phyloP scores from a whole-genome alignment of 169 alveolate species.

The Plasmodium falciparum region DNA sequence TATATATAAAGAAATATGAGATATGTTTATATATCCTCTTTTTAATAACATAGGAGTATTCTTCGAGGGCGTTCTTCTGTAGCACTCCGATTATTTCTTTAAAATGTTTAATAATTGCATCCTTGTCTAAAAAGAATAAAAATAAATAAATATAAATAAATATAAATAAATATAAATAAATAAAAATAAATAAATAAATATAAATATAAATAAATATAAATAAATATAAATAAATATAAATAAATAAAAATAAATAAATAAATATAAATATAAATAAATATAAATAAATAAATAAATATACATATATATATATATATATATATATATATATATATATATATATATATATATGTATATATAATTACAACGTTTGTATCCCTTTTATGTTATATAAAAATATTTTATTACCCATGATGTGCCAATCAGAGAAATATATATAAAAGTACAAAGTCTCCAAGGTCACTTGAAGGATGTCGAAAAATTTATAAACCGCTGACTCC shows the following conservation, averaged over 20 bases:
- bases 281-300: not conserved
- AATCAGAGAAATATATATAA: conserved; percentile 29
- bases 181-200: not conserved
- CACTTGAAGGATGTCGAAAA: conserved; percentile 32
- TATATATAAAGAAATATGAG: conserved; percentile 37
- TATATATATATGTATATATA: not conserved
- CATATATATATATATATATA: not conserved
- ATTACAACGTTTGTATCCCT: not conserved
- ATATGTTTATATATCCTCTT: conserved; percentile 23
- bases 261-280: not conserved
- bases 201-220: not conserved
- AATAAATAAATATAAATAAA: not conserved
- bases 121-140: conserved; percentile 26
- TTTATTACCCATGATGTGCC: conserved; percentile 30
- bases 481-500: not conserved
- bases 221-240: not conserved
- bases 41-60: conserved; percentile 23
- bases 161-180: not conserved
- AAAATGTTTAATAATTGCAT: conserved; percentile 2
- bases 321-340: not conserved
- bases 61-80: conserved; percentile 27
- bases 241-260: not conserved
- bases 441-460: conserved; percentile 18
- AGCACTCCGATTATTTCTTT: conserved; percentile 1
- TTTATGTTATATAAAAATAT: not conserved